Evolutionary conservation across 202 grass and related monocot genomes (phyloP).

Genomic region (Zoysia matrella): DNA sequence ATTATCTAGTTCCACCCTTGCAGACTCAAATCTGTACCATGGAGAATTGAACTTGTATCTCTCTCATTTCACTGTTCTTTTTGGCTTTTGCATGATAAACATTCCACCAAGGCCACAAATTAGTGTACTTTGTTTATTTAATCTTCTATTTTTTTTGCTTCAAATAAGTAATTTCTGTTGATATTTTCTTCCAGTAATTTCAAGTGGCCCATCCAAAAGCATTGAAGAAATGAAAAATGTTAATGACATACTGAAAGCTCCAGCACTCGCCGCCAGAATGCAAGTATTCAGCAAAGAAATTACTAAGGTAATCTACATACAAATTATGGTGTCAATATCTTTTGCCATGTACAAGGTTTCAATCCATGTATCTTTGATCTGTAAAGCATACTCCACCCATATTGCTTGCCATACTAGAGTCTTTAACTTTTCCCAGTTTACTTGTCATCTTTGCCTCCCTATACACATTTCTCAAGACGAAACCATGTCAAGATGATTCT

Average conservation of each 20-base stretch:
- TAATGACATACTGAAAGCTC: conserved; percentile 75
- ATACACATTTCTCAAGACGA: too few species aligned
- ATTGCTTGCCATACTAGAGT: too few species aligned
- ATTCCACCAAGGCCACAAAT: background rate
- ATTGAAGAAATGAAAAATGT: conserved; percentile 75
- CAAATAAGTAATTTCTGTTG: conserved; percentile 17
- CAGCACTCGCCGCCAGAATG: conserved; percentile 66
- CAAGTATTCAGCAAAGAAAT: conserved; percentile 86
- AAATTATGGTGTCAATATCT: too few species aligned
- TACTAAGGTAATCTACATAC: conserved; percentile 58
- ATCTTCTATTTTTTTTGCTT: background rate
- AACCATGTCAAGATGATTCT: too few species aligned
- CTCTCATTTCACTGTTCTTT: conserved; percentile 6
- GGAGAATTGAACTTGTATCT: background rate
- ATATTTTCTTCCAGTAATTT: conserved; percentile 59
- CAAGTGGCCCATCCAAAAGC: conserved; percentile 74
- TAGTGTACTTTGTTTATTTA: too few species aligned
- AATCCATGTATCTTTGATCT: too few species aligned
- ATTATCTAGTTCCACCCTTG: background rate
- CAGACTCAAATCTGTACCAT: background rate
- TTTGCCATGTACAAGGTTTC: too few species aligned
- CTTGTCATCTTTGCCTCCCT: too few species aligned
- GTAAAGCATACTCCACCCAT: too few species aligned
- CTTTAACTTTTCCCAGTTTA: too few species aligned
- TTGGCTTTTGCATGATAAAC: conserved; percentile 7